These are phyloP conservation scores for Punctularia strigosozonata DNA, from an alignment of 768 basidiomycete species.

Conservation along the genomic window DNA sequence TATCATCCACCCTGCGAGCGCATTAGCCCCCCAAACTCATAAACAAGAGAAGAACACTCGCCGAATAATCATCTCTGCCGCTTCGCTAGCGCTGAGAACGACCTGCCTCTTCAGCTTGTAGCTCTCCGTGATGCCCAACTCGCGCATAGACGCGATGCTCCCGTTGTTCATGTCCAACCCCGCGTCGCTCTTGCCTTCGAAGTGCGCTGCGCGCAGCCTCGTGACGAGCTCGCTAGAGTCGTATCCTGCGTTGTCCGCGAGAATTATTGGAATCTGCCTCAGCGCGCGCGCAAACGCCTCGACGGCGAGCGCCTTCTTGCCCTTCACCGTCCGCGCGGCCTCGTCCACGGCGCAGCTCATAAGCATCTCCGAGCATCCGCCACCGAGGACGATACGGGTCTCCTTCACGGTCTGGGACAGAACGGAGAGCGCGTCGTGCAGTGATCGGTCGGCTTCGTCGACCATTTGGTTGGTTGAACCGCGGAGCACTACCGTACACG, in stretches of 20 bases:
- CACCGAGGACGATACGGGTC: conserved; percentile 87
- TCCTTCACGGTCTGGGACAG: conserved; percentile 97
- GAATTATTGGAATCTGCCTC: conserved; percentile 89
- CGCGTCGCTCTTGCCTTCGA: conserved; percentile 75
- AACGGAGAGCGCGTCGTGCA: conserved; percentile 96
- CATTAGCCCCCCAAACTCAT: conserved; percentile 2
- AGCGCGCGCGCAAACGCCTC: conserved; percentile 87
- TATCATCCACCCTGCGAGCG: conserved; percentile 71
- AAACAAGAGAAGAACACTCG: conserved; percentile 21
- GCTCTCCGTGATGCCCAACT: conserved; percentile 87
- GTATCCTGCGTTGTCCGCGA: conserved; percentile 96
- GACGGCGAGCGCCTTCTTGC: conserved; percentile 92
- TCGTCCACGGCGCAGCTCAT: conserved; percentile 95
- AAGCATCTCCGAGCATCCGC: conserved; percentile 96
- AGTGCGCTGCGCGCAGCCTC: conserved; percentile 84
- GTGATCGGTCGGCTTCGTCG: conserved; percentile 94
- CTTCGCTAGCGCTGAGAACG: conserved; percentile 88
- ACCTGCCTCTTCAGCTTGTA: conserved; percentile 97
- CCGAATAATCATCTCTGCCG: conserved; percentile 98
- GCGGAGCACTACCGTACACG: conserved; percentile 94
- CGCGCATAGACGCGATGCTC: conserved; percentile 74
- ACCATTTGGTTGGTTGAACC: conserved; percentile 99
- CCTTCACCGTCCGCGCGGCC: conserved; percentile 69
- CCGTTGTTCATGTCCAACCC: conserved; percentile 92
- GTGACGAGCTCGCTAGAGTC: conserved; percentile 95